These are phyloP conservation scores for Lentinus brumalis DNA, from an alignment of 768 basidiomycete genomes.

Conservation along the genomic window DNA sequence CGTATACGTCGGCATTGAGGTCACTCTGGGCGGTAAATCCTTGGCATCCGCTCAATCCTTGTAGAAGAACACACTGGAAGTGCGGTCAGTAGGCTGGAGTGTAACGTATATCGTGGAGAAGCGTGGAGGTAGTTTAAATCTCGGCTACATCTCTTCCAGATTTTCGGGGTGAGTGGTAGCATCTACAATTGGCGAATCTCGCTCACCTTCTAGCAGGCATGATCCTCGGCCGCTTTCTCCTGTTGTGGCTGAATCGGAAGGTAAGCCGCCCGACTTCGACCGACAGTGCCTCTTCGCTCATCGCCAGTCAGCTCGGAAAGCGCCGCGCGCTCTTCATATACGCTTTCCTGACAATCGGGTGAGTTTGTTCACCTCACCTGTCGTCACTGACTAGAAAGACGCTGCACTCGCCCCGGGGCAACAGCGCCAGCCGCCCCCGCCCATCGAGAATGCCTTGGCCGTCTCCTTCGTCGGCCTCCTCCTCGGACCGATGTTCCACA, in stretches of 20 bases:
- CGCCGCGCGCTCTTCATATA: slow-evolving; percentile 30
- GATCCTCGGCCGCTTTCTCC: slow-evolving; percentile 27
- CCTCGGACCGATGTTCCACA: slow-evolving; percentile 54
- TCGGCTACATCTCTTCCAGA: slow-evolving; percentile 46
- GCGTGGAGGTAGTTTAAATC: slow-evolving; percentile 36
- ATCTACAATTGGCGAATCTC: background rate
- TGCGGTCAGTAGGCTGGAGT: slow-evolving; percentile 39
- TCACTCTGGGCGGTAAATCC: slow-evolving; percentile 40
- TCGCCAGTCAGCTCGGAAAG: slow-evolving; percentile 25
- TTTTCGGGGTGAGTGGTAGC: slow-evolving; percentile 35
- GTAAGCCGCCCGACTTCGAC: slow-evolving; percentile 4
- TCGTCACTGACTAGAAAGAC: background rate
- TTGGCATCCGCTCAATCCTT: background rate
- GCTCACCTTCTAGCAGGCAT: slow-evolving; percentile 11
- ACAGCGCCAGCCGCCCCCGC: slow-evolving; percentile 54
- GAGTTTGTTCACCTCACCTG: background rate
- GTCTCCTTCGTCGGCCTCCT: slow-evolving; percentile 38
- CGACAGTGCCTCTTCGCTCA: background rate
- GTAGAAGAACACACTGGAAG: background rate
- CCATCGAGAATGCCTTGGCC: slow-evolving; percentile 53
- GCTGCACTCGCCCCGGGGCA: slow-evolving; percentile 16
- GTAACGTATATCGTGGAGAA: slow-evolving; percentile 44
- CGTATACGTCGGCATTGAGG: slow-evolving; percentile 46
- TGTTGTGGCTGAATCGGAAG: slow-evolving; percentile 31
- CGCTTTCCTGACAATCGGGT: slow-evolving; percentile 30